These are phyloP conservation scores for Phlegmacium glaucopus DNA, from an alignment of 768 basidiomycete genomes.

Conservation along the genomic window DNA sequence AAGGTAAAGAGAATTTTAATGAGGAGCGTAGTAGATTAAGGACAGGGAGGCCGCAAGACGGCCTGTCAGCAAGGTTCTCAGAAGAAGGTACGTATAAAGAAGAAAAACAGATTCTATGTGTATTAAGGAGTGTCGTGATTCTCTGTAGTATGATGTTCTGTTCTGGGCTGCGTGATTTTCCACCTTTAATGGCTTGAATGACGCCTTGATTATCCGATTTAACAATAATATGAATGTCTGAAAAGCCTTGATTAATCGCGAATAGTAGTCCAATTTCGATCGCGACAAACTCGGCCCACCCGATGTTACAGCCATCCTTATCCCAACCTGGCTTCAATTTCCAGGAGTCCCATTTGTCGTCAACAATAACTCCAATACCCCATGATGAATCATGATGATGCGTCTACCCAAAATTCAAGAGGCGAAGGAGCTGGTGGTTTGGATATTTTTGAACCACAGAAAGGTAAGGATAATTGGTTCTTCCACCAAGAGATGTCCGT, in stretches of 20 bases:
- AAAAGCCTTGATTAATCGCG: conserved; percentile 14
- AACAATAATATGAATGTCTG: conserved; percentile 25
- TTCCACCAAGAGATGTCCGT: conserved; percentile 28
- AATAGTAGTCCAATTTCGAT: conserved; percentile 30
- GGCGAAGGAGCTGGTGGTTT: conserved; percentile 10
- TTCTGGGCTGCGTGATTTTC: conserved; percentile 21
- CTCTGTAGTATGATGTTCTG: conserved; percentile 26
- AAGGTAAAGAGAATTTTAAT: neutral
- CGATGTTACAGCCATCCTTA: conserved; percentile 27
- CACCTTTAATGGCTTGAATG: conserved; percentile 19
- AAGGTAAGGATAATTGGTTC: neutral
- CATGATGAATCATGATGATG: conserved; percentile 33
- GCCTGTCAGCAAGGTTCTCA: conserved; percentile 17
- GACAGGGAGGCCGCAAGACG: conserved; percentile 16
- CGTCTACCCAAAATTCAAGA: conserved; percentile 28
- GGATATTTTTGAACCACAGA: conserved; percentile 9
- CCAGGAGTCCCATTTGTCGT: conserved; percentile 31
- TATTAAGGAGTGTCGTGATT: conserved; percentile 20
- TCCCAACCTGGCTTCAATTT: conserved; percentile 23
- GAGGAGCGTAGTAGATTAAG: neutral
- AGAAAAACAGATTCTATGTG: conserved; percentile 22
- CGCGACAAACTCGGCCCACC: conserved; percentile 41
- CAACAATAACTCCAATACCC: conserved; percentile 32
- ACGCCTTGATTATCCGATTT: conserved; percentile 35
- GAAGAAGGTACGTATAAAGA: conserved; percentile 21